Percentiles rank a stretch among this genome's conserved stretches.
phyloP scores from a whole-genome alignment of 1,139 yeast species.

The Yamadazyma jaroonii region DNA sequence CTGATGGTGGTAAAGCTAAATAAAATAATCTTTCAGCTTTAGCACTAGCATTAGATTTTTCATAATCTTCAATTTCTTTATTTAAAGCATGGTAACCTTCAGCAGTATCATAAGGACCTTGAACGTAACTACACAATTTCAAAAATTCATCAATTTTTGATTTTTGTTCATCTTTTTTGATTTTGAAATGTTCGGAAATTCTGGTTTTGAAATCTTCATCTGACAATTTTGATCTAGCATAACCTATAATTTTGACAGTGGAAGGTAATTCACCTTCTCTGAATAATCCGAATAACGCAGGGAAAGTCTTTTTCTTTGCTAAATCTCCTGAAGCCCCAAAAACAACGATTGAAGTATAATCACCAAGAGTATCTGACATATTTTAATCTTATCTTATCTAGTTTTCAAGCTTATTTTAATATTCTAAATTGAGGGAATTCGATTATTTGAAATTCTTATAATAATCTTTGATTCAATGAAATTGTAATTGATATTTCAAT shows the following conservation, averaged over 20 bases:
- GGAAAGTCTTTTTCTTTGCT: slow-evolving; percentile 94
- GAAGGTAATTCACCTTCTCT: slow-evolving; percentile 79
- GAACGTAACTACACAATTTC: slow-evolving; percentile 59
- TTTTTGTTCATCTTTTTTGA: slow-evolving; percentile 43
- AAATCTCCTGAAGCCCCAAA: slow-evolving; percentile 97
- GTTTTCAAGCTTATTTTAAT: neutral
- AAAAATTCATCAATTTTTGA: slow-evolving; percentile 62
- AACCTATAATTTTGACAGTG: slow-evolving; percentile 77
- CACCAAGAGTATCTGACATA: slow-evolving; percentile 42
- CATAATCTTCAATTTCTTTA: slow-evolving; percentile 56
- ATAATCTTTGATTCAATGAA: neutral
- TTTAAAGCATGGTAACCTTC: slow-evolving; percentile 68
- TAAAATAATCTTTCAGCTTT: slow-evolving; percentile 78
- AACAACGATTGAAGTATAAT: slow-evolving; percentile 73
- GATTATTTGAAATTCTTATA: too few relatives aligned
- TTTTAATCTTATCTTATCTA: neutral
- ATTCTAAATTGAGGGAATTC: too few relatives aligned
- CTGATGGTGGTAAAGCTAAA: slow-evolving; percentile 93
- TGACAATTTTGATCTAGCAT: slow-evolving; percentile 78
- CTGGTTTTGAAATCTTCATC: slow-evolving; percentile 66
- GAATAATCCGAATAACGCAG: slow-evolving; percentile 68
- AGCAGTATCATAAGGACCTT: slow-evolving; percentile 77
- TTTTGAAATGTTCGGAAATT: slow-evolving; percentile 64
- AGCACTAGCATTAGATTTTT: slow-evolving; percentile 38
- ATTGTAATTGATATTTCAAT: neutral